Evolutionary conservation across 441 rosid species (phyloP), one percentile per base, ranked within the genome.

Genomic region (Erodium chrysanthum): DNA sequence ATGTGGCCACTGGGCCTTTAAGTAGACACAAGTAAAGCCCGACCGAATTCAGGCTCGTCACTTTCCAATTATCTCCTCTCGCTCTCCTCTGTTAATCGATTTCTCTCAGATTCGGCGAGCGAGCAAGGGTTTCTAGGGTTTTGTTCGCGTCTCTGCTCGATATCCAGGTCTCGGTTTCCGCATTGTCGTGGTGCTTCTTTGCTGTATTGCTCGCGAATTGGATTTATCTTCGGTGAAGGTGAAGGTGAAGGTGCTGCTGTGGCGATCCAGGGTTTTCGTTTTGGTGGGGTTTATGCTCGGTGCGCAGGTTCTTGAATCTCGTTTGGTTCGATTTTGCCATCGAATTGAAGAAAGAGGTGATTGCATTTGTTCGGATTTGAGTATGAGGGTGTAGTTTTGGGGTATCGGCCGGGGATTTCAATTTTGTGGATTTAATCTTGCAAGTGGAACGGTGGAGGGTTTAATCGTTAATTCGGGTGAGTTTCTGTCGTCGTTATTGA

Each of bases 1-100:
- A 66, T 5, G 71, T 71, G 72, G 68, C 77, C 56, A 6, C 22
- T 70, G 75, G 86, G 86, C 82, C 82, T 82, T 73, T 85, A 87
- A 87, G 75, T 81, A 18, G 3, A n/a, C n/a, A n/a, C n/a, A n/a
- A n/a, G n/a, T n/a, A 4, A 12, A 52, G 20, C 18, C 59, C 18
- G 7, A 52, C 7, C 18, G 59, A 52, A 7, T 4, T n/a, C 21
- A n/a, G 9, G 58, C 17, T n/a, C 59, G 59, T n/a, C 22, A 52
- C 59, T 52, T 52, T 18, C 22, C 20, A 6, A 12, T 52, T 52
- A 1, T 52, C 12, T 52, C 12, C 59, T 52, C 18, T n/a, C 7
- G 17, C 22, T n/a, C 22, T 52, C 59, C 18, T 10, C 1, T n/a
- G 21, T 29, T 4, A 3, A n/a, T n/a, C 18, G 6, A 1, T 8